A percentile compares a stretch with the other conserved stretches of the same genome.
These are phyloP conservation scores for Domatiomyces catenatus DNA, from an alignment of 2,329 filamentous ascomycete genomes.

Conservation along the genomic window DNA sequence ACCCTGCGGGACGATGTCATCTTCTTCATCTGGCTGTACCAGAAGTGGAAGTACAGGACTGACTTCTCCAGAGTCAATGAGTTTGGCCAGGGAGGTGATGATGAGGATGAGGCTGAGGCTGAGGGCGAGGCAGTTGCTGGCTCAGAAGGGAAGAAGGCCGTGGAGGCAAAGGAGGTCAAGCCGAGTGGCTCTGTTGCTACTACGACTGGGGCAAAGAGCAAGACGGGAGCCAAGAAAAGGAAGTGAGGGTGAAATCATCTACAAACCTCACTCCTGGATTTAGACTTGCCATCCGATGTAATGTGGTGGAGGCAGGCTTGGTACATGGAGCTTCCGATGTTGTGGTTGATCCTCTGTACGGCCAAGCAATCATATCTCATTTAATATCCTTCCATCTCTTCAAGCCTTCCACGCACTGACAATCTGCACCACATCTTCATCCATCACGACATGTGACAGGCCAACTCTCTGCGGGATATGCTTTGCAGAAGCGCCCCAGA, in stretches of 20 bases:
- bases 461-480: slow-evolving; percentile 92
- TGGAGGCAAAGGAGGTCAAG: slow-evolving; percentile 15
- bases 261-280: neutral
- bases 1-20: slow-evolving; percentile 92
- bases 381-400: neutral
- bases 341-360: neutral
- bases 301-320: too few relatives aligned
- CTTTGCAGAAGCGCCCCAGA: slow-evolving; percentile 91
- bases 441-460: slow-evolving; percentile 58
- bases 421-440: slow-evolving; percentile 55
- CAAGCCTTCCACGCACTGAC: slow-evolving; percentile 27
- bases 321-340: neutral
- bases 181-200: slow-evolving; percentile 12
- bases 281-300: neutral
- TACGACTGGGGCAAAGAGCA: neutral
- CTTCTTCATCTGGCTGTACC: slow-evolving; percentile 95
- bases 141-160: slow-evolving; percentile 24
- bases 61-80: slow-evolving; percentile 91
- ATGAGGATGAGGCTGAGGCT: slow-evolving; percentile 46
- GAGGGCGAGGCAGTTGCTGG: slow-evolving; percentile 11
- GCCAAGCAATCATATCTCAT: neutral
- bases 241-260: neutral
- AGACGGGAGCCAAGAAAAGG: neutral
- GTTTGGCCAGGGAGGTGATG: slow-evolving; percentile 96
- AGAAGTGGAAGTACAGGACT: slow-evolving; percentile 79